Evolutionary conservation across 371 early-diverging fungal species (phyloP), one percentile per base, ranked within the genome.

Genomic region (Circinella umbellata): DNA sequence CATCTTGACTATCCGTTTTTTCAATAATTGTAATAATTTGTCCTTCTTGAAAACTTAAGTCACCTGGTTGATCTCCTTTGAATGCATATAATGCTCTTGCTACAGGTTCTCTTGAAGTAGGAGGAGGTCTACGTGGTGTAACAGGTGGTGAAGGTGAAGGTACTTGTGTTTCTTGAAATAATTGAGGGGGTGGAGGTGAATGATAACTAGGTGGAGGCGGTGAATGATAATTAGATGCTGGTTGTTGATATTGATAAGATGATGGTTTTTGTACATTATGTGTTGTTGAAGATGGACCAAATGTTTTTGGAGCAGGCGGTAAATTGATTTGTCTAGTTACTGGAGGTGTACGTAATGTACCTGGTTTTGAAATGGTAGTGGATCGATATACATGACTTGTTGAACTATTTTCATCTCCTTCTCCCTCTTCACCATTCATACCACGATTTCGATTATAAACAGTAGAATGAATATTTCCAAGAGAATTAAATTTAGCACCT

Each of bases 41-140:
- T 15, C 91, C 92, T 75, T 88, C 87, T 47, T 76, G 80, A 74
- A 95, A 94, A 35, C 82, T 75, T 54, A 95, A 72, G 72, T 95
- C 95, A 27, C 89, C 93, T 0, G 75, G 76, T 73, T 92, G 88
- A 66, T 90, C 84, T 2, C 90, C 91, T 36, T 66, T 74, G 78
- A 89, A 95, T 61, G 92, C 92, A 75, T 91, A 94, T 42, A 91
- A 59, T 1, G 94, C 94, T 27, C 85, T 76, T 35, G 88, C 90
- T 63, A 82, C 76, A 63, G 82, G 73, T 66, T 82, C 74, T 69
- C 81, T 63, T 38, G 80, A 64, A 57, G 78, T 53, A 39, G 83
- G 80, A 8, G 88, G 77, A 15, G 63, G 63, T 63, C 20, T n/a
- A n/a, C 48, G 47, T 18, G 63, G 63, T 27, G 42, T 27, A 42